Percentiles rank a stretch among this genome's conserved stretches.
Evolutionary conservation across 805 yeast species (phyloP).

Genomic region (Wickerhamomyces strasburgensis): DNA sequence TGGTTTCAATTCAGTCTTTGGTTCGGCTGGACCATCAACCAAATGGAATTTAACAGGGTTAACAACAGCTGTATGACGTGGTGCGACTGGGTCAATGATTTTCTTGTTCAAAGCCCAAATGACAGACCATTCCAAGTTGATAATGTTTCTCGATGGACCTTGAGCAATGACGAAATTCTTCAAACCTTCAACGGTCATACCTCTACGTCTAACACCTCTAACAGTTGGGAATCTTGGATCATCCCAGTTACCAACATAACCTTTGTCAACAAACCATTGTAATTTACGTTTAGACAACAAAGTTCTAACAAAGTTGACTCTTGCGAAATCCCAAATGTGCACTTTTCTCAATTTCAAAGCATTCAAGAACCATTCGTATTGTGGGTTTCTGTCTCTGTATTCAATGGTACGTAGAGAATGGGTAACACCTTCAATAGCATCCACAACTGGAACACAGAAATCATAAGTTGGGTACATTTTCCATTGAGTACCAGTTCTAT

Average conservation of each 20-base stretch:
- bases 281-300: conserved; percentile 93
- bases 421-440: conserved; percentile 93
- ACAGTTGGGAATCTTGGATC: conserved; percentile 99
- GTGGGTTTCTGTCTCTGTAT: conserved; percentile 98
- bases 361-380: conserved; percentile 92
- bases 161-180: conserved; percentile 89
- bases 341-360: conserved; percentile 84
- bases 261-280: conserved; percentile 98
- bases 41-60: conserved; percentile 69
- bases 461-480: conserved; percentile 98
- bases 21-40: conserved; percentile 61
- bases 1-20: conserved; percentile 68
- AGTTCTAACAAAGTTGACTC: conserved; percentile 96
- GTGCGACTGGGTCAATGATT: conserved; percentile 94
- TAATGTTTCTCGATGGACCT: conserved; percentile 97
- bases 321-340: conserved; percentile 95
- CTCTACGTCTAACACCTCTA: conserved; percentile 98
- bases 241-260: conserved; percentile 89
- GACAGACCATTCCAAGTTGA: conserved; percentile 94
- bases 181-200: conserved; percentile 98
- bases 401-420: conserved; percentile 97
- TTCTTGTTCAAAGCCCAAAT: conserved; percentile 98
- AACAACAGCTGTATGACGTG: conserved; percentile 85
- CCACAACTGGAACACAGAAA: conserved; percentile 97
- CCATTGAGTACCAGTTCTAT: conserved; percentile 91